A percentile compares a stretch with the other conserved stretches of the same genome.
These are phyloP conservation scores for Brachypodium distachyon DNA, from an alignment of 202 grass and related monocot species.

Conservation along the genomic window DNA sequence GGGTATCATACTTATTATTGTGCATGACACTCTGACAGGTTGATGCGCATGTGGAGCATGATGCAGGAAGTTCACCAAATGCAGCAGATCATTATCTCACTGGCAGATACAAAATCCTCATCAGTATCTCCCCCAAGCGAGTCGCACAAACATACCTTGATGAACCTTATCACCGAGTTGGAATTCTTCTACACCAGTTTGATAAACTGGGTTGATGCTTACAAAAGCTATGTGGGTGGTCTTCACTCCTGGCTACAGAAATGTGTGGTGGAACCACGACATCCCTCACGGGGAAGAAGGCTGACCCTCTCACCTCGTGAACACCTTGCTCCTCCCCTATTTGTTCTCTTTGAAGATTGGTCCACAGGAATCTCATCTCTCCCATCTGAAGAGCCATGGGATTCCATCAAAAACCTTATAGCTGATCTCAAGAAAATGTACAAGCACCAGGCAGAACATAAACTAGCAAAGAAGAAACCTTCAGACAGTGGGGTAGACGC, in stretches of 20 bases:
- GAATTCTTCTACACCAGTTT: constrained; percentile 40
- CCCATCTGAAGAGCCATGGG: constrained; percentile 25
- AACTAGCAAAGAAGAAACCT: neutral
- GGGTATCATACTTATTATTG: neutral
- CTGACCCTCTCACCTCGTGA: constrained; percentile 35
- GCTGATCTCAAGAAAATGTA: constrained; percentile 29
- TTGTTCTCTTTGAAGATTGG: constrained; percentile 49
- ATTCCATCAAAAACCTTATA: constrained; percentile 32
- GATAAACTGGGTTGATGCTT: constrained; percentile 37
- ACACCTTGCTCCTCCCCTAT: constrained; percentile 54
- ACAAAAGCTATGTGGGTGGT: constrained; percentile 41
- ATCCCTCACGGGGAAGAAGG: constrained; percentile 27
- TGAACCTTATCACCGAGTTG: constrained; percentile 40
- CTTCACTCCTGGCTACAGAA: constrained; percentile 59
- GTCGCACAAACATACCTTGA: constrained; percentile 21
- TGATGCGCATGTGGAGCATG: constrained; percentile 54
- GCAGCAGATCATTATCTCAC: constrained; percentile 44
- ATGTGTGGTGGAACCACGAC: constrained; percentile 47
- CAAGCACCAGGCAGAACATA: constrained; percentile 14
- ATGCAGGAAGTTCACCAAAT: constrained; percentile 63
- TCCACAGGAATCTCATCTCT: constrained; percentile 11
- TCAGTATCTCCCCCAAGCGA: constrained; percentile 21
- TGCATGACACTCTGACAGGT: constrained; percentile 32
- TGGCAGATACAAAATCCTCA: constrained; percentile 29
- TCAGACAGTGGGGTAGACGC: neutral